phyloP scores from a whole-genome alignment of 2,329 filamentous ascomycete species.

The Ambrosiella beaveri region DNA sequence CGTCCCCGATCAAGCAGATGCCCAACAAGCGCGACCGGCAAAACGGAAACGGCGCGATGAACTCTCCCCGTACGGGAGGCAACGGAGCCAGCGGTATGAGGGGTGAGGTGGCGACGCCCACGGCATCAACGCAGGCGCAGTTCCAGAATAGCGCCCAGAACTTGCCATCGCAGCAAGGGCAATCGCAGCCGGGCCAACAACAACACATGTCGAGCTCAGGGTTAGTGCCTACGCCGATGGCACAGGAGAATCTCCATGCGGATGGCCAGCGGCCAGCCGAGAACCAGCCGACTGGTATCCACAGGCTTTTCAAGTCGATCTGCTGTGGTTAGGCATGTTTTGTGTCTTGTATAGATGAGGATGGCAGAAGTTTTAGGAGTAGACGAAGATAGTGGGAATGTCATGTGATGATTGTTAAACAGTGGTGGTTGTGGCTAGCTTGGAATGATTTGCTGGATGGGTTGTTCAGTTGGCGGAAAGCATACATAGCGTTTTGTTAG shows the following conservation, averaged over 20 bases:
- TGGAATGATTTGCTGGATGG: neutral
- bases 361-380: neutral
- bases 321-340: constrained; percentile 54
- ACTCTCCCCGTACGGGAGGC: constrained; percentile 61
- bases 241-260: constrained; percentile 35
- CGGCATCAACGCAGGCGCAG: constrained; percentile 84
- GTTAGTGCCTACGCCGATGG: constrained; percentile 37
- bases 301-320: constrained; percentile 82
- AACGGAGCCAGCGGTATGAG: constrained; percentile 36
- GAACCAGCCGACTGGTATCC: constrained; percentile 50
- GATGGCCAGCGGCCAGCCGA: constrained; percentile 8
- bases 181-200: constrained; percentile 35
- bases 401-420: neutral
- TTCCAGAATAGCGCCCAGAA: constrained; percentile 93
- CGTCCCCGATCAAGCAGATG: constrained; percentile 67
- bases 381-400: neutral
- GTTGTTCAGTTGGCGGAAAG: neutral
- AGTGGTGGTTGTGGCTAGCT: neutral
- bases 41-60: constrained; percentile 59
- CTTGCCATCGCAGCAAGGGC: constrained; percentile 36
- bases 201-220: constrained; percentile 35
- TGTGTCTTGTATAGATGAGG: too few relatives aligned
- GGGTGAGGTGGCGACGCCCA: constrained; percentile 61
- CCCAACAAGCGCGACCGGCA: constrained; percentile 57
- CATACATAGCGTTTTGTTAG: constrained; percentile 9